A percentile compares a stretch with the other conserved stretches of the same genome.
Conservation (phyloP, 495 filamentous ascomycete genomes). For the Tetracladium setigerum region DNA sequence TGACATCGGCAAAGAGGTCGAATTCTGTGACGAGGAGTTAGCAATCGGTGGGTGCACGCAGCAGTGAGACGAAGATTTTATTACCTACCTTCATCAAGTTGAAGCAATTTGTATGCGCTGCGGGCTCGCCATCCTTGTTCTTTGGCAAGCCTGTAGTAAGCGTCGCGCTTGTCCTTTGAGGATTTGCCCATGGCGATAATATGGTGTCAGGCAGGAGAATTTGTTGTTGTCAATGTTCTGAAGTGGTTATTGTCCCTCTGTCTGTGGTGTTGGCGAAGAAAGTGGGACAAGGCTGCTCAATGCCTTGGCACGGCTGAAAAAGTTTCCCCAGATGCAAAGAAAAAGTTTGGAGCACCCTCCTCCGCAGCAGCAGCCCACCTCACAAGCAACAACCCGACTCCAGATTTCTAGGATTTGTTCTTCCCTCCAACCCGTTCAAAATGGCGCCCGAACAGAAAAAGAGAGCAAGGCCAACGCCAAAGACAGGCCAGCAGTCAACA, state of each 20-base stretch:
- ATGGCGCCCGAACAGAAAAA: constrained; percentile 21
- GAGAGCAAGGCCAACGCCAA: constrained; percentile 10
- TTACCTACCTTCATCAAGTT: constrained; percentile 71
- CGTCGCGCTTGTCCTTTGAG: constrained; percentile 96
- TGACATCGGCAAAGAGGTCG: constrained; percentile 79
- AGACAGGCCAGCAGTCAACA: constrained; percentile 11
- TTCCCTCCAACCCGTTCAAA: neutral
- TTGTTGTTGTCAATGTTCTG: neutral
- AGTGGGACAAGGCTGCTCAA: constrained; percentile 11
- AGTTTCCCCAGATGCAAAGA: neutral
- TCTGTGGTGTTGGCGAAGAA: neutral
- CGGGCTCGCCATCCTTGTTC: constrained; percentile 97
- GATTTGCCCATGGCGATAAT: constrained; percentile 76
- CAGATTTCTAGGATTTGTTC: neutral
- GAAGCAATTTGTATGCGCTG: constrained; percentile 92
- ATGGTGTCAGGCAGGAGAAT: constrained; percentile 2
- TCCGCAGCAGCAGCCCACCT: neutral
- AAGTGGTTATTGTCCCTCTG: neutral
- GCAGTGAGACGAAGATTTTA: neutral
- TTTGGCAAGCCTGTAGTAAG: constrained; percentile 95
- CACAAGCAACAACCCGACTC: neutral
- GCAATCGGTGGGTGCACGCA: constrained; percentile 6
- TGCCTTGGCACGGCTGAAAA: constrained; percentile 6
- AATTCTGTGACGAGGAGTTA: constrained; percentile 53
- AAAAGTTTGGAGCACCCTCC: neutral